These are phyloP conservation scores for Blastobotrys arbuscula DNA, from an alignment of 1,139 yeast genomes.

Conservation along the genomic window DNA sequence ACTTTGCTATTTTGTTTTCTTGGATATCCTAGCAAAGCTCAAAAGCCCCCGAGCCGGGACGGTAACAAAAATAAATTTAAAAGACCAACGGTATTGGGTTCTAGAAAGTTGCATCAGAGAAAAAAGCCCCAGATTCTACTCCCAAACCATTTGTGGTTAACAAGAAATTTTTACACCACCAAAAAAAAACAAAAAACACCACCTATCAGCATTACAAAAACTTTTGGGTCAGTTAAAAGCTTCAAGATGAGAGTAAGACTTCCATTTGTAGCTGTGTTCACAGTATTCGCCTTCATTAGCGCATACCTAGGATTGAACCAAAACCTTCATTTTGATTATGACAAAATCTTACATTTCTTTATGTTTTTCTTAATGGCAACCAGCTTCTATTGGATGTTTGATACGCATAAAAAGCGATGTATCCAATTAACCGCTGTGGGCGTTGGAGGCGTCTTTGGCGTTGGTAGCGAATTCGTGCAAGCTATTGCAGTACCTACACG, in stretches of 20 bases:
- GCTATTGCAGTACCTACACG: conserved; percentile 22
- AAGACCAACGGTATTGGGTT: too few species aligned
- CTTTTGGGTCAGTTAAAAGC: neutral
- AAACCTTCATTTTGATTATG: conserved; percentile 42
- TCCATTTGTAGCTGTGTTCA: conserved; percentile 28
- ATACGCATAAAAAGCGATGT: conserved; percentile 39
- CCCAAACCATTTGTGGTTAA: neutral
- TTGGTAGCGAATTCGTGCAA: conserved; percentile 51
- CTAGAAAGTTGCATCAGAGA: too few species aligned
- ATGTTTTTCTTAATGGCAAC: conserved; percentile 48
- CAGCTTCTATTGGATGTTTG: conserved; percentile 52
- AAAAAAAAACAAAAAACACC: neutral
- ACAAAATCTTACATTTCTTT: conserved; percentile 48
- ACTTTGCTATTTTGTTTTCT: too few species aligned
- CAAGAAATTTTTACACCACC: neutral
- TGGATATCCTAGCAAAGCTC: too few species aligned
- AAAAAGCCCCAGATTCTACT: too few species aligned
- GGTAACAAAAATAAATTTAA: too few species aligned
- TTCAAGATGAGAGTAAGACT: conserved; percentile 17
- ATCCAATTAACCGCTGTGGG: conserved; percentile 41
- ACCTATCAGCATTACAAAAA: too few species aligned
- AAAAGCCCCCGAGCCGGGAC: too few species aligned
- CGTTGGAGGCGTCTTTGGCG: conserved; percentile 44
- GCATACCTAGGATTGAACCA: conserved; percentile 47
- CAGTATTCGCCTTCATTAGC: conserved; percentile 25